phyloP scores from a whole-genome alignment of 208 protist species.

The Phytomonas serpens region DNA sequence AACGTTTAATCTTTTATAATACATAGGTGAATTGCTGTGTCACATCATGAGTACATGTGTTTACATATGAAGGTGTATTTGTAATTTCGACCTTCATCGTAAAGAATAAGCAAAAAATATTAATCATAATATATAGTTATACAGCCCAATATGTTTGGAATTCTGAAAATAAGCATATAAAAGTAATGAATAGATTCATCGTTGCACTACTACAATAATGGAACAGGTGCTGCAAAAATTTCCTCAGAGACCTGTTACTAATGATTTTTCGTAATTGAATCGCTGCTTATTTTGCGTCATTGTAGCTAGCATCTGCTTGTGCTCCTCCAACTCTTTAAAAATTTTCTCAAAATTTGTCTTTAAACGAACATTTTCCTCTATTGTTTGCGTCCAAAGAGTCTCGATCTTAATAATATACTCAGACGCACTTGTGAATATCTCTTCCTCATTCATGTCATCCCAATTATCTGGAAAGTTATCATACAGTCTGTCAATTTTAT shows the following conservation, averaged over 20 bases:
- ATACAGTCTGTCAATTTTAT: background rate
- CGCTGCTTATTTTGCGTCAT: background rate
- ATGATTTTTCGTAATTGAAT: background rate
- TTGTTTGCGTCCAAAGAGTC: conserved; percentile 35
- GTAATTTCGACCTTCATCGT: background rate
- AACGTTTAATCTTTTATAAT: background rate
- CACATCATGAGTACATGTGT: background rate
- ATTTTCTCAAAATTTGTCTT: conserved; percentile 21
- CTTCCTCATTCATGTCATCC: conserved; percentile 26
- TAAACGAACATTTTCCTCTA: conserved; percentile 37
- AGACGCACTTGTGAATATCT: conserved; percentile 40
- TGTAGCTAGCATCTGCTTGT: conserved; percentile 25
- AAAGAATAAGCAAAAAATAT: background rate
- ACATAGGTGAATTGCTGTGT: background rate
- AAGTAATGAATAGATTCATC: background rate
- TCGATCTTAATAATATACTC: conserved; percentile 61
- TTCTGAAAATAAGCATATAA: background rate
- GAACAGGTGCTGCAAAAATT: background rate
- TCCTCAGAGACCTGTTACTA: background rate
- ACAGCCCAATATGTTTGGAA: background rate
- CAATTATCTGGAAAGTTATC: background rate
- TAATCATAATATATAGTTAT: background rate
- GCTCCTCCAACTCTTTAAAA: conserved; percentile 27
- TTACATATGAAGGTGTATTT: background rate
- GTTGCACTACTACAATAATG: background rate